Base-by-base conservation (phyloP, 805 yeast genomes). In the Starmerella roubikii region DNA sequence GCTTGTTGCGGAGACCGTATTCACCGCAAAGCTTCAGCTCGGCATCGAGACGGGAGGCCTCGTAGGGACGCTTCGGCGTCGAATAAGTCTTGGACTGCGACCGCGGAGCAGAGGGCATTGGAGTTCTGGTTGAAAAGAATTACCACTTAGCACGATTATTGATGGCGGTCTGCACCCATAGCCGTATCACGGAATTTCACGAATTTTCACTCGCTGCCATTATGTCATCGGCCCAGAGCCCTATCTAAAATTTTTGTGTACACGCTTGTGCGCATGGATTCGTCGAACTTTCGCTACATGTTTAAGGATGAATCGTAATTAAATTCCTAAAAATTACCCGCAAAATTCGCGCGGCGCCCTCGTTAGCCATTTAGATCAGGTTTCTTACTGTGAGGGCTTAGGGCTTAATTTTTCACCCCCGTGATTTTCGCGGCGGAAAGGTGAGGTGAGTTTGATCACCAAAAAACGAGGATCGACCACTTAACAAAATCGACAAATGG, bases 21-120 rank as follows among this genome's bases (percentile, higher is more conserved):
- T 91, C 97, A 77, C 98, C 98, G 65, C 93, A 96, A 66, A 91
- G 82, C 74, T 91, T 88, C 69, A 91, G 82, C 74, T 91, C 98
- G 67, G 94, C 84, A 63, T 91, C 98, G 69, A 91, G 78, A 79
- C 98, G 94, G 69, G 96, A 93, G 57, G 93, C 82, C 75, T 91
- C 99, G 77, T 81, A 91, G 55, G 97, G 96, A 70, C 93, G 84
- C 79, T 83, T 85, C 75, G 99, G 99, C 66, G 88, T 94, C 65
- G 95, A 72, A 84, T 83, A 91, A 64, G 99, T 91, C 85, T 91
- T 91, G 60, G 98, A 88, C 81, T 88, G 80, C 66, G 94, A 84
- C 76, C 94, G 82, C 74, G 98, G 97, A 61, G 42, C 55, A 38
- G 54, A 50, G 34, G 54, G 54, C 54, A 51, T 51, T 40, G 30